phyloP scores from a whole-genome alignment of 768 basidiomycete genomes.

The Pisolithus marmoratus region DNA sequence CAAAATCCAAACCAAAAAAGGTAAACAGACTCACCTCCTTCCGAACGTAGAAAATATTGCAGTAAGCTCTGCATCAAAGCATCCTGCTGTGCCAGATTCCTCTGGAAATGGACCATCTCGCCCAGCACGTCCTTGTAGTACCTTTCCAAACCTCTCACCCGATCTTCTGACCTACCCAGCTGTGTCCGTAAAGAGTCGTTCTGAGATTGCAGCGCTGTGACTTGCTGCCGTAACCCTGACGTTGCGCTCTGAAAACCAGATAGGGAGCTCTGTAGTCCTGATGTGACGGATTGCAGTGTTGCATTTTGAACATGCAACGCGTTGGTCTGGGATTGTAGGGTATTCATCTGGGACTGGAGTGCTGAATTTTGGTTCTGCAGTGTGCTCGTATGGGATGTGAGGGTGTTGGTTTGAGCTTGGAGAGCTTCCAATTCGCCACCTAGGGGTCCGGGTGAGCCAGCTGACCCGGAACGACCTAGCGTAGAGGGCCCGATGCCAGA shows the following conservation, averaged over 20 bases:
- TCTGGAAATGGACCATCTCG: constrained; percentile 69
- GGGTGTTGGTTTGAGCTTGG: constrained; percentile 23
- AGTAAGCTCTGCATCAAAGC: constrained; percentile 76
- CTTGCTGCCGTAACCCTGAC: constrained; percentile 25
- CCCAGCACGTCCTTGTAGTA: constrained; percentile 64
- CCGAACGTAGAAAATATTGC: constrained; percentile 72
- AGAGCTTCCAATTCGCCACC: constrained; percentile 22
- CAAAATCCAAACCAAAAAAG: constrained; percentile 27
- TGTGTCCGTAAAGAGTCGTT: constrained; percentile 29
- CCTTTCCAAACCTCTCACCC: constrained; percentile 52
- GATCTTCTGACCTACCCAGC: constrained; percentile 36
- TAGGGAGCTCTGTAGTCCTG: constrained; percentile 19
- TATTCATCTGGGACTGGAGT: constrained; percentile 23
- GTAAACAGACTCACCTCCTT: constrained; percentile 42
- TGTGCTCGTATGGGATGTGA: constrained; percentile 24
- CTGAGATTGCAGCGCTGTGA: constrained; percentile 21
- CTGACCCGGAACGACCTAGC: constrained; percentile 17
- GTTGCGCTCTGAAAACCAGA: constrained; percentile 11
- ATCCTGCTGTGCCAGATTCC: constrained; percentile 79
- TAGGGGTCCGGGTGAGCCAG: constrained; percentile 22
- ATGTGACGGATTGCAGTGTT: constrained; percentile 27
- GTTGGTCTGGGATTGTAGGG: constrained; percentile 25
- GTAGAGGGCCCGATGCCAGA: constrained; percentile 18
- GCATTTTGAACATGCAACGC: constrained; percentile 31
- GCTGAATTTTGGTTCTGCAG: constrained; percentile 25